phyloP scores from a whole-genome alignment of 306 rosid species.

The Astragalus membranaceus region DNA sequence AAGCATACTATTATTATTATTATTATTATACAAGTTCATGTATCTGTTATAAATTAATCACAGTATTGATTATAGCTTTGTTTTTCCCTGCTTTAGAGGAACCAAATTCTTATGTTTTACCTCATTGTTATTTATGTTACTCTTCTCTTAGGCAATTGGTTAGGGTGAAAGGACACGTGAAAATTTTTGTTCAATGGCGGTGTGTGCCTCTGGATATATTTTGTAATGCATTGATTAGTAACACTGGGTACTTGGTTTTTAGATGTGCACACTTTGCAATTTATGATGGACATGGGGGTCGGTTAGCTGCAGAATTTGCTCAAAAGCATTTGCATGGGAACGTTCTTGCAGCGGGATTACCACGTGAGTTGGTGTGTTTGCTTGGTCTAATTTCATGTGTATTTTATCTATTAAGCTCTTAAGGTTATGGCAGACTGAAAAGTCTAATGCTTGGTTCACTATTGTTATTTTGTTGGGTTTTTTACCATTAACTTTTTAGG shows the following conservation, averaged over 20 bases:
- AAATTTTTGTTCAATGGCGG: not conserved
- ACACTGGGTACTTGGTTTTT: constrained; percentile 11
- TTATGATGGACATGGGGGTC: constrained; percentile 93
- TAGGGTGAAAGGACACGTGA: not conserved
- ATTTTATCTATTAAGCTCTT: constrained; percentile 16
- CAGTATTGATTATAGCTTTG: not conserved
- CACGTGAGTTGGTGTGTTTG: constrained; percentile 99
- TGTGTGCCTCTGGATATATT: not conserved
- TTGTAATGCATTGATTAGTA: not conserved
- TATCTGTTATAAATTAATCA: not conserved
- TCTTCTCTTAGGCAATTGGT: not conserved
- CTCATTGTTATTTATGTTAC: not conserved
- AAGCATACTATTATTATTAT: too few relatives aligned
- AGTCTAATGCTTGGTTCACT: constrained; percentile 2
- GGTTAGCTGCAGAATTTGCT: constrained; percentile 80
- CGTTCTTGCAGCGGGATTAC: constrained; percentile 84
- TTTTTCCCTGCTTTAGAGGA: not conserved
- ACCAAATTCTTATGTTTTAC: not conserved
- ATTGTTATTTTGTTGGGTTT: not conserved
- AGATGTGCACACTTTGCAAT: constrained; percentile 85
- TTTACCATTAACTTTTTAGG: not conserved
- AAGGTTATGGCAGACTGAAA: not conserved
- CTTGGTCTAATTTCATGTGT: constrained; percentile 54
- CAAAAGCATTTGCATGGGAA: constrained; percentile 68
- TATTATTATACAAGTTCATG: not conserved